Base-by-base conservation (phyloP, 306 rosid species). In the Bauhinia variegata region DNA sequence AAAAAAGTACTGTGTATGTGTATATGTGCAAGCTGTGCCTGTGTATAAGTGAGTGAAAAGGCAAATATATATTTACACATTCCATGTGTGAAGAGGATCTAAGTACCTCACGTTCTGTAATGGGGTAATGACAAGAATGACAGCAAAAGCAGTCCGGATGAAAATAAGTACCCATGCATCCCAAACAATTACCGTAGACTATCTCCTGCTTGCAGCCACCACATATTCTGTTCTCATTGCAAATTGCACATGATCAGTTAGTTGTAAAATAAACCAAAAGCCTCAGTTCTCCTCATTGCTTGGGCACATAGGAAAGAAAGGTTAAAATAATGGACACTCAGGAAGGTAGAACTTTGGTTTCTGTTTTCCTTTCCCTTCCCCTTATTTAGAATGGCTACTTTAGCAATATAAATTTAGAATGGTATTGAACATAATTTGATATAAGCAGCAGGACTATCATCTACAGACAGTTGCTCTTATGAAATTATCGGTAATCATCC, bases 81-180 rank as follows among this genome's bases (percentile, higher is more conserved):
- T 23, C 28, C n/a, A 46, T 43, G 41, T 75, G 58, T 63, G 9
- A 61, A 68, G 70, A 70, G 68, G 33, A 62, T 67, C n/a, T 55
- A 65, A 54, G 11, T 81, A 91, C 98, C 98, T 92, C 96, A 15
- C 80, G 85, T 78, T 89, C 96, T 9, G 88, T 85, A 56, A 92
- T 92, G 32, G 98, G 96, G 38, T 46, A 78, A 64, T 73, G 74
- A 55, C 98, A 92, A 56, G 87, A 81, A 71, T 75, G 84, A 75
- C 98, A 92, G 10, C 89, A 32, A 67, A 92, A 92, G 81, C 98
- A 92, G 9, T 75, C 80, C 5, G 96, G 96, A 81, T 92, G 98
- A 68, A 75, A 92, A 84, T 67, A 86, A 34, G 78, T 83, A 42
- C 83, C 84, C 79, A 86, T 86, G 77, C 93, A 78, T 61, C 87